Evolutionary conservation across 1,284 basidiomycete genomes (phyloP).

Genomic region (Cystobasidium sp.): DNA sequence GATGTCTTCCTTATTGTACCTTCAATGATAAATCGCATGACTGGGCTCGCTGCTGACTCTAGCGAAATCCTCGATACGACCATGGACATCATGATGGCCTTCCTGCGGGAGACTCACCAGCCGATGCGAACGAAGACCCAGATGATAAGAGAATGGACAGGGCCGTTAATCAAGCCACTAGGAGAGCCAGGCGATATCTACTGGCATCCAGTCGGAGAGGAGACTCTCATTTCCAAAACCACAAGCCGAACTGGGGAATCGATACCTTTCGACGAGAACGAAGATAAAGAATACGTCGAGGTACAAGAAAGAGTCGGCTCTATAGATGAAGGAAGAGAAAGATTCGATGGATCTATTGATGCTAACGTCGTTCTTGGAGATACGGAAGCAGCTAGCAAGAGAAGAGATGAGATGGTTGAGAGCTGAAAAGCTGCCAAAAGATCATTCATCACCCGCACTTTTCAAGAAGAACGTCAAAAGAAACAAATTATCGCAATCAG

Average conservation of each 20-base stretch:
- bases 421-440: neutral
- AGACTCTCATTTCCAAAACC: slow-evolving; percentile 8
- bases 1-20: slow-evolving; percentile 42
- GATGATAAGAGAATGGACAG: slow-evolving; percentile 36
- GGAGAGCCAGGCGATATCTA: slow-evolving; percentile 34
- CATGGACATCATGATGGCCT: slow-evolving; percentile 35
- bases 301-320: slow-evolving; percentile 1
- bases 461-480: no score
- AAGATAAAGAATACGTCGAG: slow-evolving; percentile 1
- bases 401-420: slow-evolving; percentile 19
- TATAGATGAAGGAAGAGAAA: slow-evolving; percentile 26
- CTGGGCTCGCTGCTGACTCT: slow-evolving; percentile 34
- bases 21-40: slow-evolving; percentile 32
- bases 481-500: no score
- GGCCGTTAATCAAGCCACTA: slow-evolving; percentile 21
- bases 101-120: slow-evolving; percentile 24
- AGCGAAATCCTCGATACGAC: slow-evolving; percentile 28
- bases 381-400: slow-evolving; percentile 19
- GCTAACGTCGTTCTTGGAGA: slow-evolving; percentile 5
- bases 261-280: neutral
- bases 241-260: neutral
- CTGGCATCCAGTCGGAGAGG: slow-evolving; percentile 34
- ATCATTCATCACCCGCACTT: no score
- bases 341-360: slow-evolving; percentile 16
- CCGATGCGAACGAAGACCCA: slow-evolving; percentile 27